Evolutionary conservation across 257 asterid species (phyloP), one percentile per base, ranked within the genome.

Genomic region (Scutellaria minor): DNA sequence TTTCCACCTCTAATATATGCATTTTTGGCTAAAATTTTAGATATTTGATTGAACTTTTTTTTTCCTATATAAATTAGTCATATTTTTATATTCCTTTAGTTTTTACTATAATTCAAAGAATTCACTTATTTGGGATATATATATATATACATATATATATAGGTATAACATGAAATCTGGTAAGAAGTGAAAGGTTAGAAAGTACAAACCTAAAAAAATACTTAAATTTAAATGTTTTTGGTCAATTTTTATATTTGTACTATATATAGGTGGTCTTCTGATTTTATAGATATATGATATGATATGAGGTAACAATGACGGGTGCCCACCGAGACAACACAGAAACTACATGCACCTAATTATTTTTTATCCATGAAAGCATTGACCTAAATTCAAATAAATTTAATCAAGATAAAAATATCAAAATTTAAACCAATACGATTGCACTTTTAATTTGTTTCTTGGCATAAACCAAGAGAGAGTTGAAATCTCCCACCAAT

Each of bases 241-340:
- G 68, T 55, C 71, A 68, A 75, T 52, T 14, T 31, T 52, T 62
- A 35, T 4, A 1, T 55, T 64, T 63, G 2, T 9, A 53, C 66
- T 18, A 31, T 18, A 55, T 9, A 9, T 15, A 39, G 58, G 52
- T 75, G 40, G 47, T 41, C 22, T 68, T 41, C 22, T 68, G 71
- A 48, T 41, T 45, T 20, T 57, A n/a, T 44, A 53, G 13, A 73
- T 64, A 55, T 14, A 6, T 41, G 1, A 8, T 44, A 51, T 12
- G 37, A 46, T n/a, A 50, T 46, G 37, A 51, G 14, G 22, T 7
- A 51, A 41, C 9, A 27, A 51, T 37, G 52, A 50, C 75, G 68
- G 61, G 62, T 69, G 48, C 41, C 73, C 74, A 53, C 52, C 48
- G 37, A 37, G 68, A 78, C 77, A 69, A 41, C 71, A 70, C 66